These are phyloP conservation scores for Pseudogymnoascus sp. DNA, from an alignment of 2,329 filamentous ascomycete genomes.

Conservation along the genomic window DNA sequence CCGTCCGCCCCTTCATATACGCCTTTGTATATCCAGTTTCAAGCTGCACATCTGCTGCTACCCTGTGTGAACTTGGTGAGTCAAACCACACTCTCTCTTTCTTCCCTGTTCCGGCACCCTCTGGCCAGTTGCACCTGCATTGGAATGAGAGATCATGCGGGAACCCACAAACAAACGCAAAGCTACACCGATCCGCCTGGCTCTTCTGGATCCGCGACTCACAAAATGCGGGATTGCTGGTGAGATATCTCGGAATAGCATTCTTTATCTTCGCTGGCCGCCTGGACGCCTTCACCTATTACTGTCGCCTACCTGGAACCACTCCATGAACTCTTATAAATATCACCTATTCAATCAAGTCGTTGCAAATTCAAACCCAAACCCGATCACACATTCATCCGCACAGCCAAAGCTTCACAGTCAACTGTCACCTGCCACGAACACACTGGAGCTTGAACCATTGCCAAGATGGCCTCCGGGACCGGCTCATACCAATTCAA, in stretches of 20 bases:
- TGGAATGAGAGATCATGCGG: not conserved
- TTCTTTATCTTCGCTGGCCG: not conserved
- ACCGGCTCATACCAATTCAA: not conserved
- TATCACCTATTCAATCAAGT: not conserved
- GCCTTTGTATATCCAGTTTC: not conserved
- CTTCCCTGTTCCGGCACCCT: not conserved
- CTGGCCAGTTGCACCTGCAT: constrained; percentile 1
- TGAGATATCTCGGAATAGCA: not conserved
- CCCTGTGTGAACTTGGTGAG: not conserved
- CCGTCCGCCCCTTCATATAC: not conserved
- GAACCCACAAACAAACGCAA: constrained; percentile 4
- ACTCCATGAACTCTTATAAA: not conserved
- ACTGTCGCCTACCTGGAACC: not conserved
- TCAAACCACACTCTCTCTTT: not conserved
- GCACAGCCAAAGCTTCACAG: not conserved
- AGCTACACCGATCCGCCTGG: not conserved
- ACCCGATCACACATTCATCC: not conserved
- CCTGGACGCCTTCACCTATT: not conserved
- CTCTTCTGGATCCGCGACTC: not conserved
- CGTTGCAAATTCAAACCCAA: not conserved
- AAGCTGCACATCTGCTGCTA: constrained; percentile 6
- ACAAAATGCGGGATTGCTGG: not conserved
- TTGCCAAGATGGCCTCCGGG: not conserved
- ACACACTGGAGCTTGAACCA: not conserved
- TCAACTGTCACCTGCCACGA: not conserved